phyloP scores from a whole-genome alignment of 2,329 filamentous ascomycete genomes.

The Fusarium sublunatum region DNA sequence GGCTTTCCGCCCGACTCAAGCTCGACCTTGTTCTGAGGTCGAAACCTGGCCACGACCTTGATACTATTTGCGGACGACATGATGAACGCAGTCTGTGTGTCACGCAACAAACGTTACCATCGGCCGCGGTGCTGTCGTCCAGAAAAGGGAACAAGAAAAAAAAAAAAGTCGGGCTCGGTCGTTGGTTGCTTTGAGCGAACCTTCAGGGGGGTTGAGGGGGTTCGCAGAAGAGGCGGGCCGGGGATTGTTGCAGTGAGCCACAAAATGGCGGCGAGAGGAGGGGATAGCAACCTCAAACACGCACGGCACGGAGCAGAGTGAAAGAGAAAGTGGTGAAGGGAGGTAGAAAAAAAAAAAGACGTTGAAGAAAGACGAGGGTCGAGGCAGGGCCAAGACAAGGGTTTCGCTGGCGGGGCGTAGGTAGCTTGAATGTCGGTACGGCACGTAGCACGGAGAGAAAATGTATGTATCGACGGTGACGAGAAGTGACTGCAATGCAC shows the following conservation, averaged over 20 bases:
- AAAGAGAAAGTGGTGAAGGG: conserved; percentile 21
- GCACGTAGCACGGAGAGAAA: conserved; percentile 35
- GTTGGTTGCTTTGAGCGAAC: conserved; percentile 32
- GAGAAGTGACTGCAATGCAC: no score
- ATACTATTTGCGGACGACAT: conserved; percentile 73
- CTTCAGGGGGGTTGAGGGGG: conserved; percentile 36
- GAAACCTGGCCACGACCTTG: conserved; percentile 96
- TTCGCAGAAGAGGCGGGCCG: conserved; percentile 42
- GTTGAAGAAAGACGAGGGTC: conserved; percentile 20
- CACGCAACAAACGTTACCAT: conserved; percentile 45
- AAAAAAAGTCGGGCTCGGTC: conserved; percentile 33
- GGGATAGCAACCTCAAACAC: conserved; percentile 26
- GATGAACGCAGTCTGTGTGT: conserved; percentile 42
- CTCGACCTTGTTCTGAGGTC: conserved; percentile 96
- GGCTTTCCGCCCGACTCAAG: conserved; percentile 89
- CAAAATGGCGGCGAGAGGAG: conserved; percentile 42
- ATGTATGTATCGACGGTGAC: conserved; percentile 24
- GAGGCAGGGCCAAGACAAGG: conserved; percentile 34
- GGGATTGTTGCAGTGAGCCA: conserved; percentile 38
- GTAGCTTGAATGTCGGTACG: conserved; percentile 29
- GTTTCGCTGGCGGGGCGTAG: conserved; percentile 37
- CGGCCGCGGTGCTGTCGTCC: conserved; percentile 39
- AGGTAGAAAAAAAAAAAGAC: conserved; percentile 7
- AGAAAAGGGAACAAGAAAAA: conserved; percentile 15
- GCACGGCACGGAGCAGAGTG: neutral